phyloP scores from a whole-genome alignment of 1,139 yeast species.

The Taphrina flavorubra region DNA sequence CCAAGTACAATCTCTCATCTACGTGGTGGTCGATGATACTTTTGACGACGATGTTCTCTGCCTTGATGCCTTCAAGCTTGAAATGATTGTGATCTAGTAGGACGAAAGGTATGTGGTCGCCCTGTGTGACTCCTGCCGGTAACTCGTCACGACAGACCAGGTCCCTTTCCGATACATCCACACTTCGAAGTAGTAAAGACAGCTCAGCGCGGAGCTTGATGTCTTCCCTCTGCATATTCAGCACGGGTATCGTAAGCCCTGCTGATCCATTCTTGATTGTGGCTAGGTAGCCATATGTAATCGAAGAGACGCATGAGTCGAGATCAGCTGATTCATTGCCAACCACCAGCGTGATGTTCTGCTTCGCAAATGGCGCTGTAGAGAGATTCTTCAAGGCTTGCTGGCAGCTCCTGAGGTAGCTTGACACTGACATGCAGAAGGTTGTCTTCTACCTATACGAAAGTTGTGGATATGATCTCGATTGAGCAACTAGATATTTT shows the following conservation, averaged over 20 bases:
- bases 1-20: slow-evolving; percentile 62
- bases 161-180: slow-evolving; percentile 58
- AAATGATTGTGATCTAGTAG: slow-evolving; percentile 83
- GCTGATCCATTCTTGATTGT: slow-evolving; percentile 48
- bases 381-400: background rate
- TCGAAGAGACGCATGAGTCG: slow-evolving; percentile 81
- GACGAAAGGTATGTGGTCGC: slow-evolving; percentile 51
- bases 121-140: slow-evolving; percentile 41
- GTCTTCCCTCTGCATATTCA: slow-evolving; percentile 73
- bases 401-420: slow-evolving; percentile 18
- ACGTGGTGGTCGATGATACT: slow-evolving; percentile 87
- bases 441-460: background rate
- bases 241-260: slow-evolving; percentile 62
- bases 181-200: slow-evolving; percentile 58
- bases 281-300: slow-evolving; percentile 68
- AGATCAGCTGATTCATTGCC: slow-evolving; percentile 89
- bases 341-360: slow-evolving; percentile 58
- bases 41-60: slow-evolving; percentile 53
- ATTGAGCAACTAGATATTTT: background rate
- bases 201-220: slow-evolving; percentile 75
- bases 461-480: background rate
- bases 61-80: slow-evolving; percentile 59
- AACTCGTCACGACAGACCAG: slow-evolving; percentile 74
- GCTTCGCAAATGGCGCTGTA: background rate
- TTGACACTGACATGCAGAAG: slow-evolving; percentile 19